These are phyloP conservation scores for Claviceps pusilla DNA, from an alignment of 2,329 filamentous ascomycete species.

Conservation along the genomic window DNA sequence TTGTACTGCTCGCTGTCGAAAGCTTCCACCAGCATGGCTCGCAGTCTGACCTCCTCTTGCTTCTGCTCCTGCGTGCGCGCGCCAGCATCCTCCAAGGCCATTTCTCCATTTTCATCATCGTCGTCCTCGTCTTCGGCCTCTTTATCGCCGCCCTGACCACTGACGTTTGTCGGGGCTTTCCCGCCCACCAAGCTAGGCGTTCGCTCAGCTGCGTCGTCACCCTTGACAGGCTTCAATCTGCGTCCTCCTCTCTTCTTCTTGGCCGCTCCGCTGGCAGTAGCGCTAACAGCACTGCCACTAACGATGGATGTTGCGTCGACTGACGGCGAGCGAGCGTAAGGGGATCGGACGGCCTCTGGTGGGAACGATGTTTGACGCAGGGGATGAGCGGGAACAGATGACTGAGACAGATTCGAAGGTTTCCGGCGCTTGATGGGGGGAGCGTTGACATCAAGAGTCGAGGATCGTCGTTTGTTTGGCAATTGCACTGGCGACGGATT, in stretches of 20 bases:
- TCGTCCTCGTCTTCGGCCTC: constrained; percentile 41
- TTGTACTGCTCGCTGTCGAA: constrained; percentile 54
- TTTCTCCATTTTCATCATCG: constrained; percentile 41
- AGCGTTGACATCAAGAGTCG: constrained; percentile 37
- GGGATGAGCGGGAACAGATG: constrained; percentile 45
- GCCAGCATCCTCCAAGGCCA: constrained; percentile 41
- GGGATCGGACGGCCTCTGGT: constrained; percentile 39
- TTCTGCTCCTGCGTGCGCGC: constrained; percentile 53
- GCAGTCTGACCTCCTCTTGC: constrained; percentile 41
- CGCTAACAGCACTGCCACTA: constrained; percentile 44
- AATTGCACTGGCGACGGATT: constrained; percentile 35
- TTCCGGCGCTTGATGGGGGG: constrained; percentile 53
- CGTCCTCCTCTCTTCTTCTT: constrained; percentile 45
- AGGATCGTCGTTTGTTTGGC: constrained; percentile 43
- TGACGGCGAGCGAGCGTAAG: constrained; percentile 49
- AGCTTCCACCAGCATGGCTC: constrained; percentile 46
- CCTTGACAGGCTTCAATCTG: constrained; percentile 43
- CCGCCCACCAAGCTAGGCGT: constrained; percentile 29
- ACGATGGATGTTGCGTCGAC: constrained; percentile 45
- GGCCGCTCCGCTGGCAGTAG: constrained; percentile 20
- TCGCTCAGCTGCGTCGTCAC: constrained; percentile 25
- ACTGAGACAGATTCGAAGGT: constrained; percentile 44
- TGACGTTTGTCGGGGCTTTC: constrained; percentile 26
- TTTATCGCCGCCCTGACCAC: constrained; percentile 30
- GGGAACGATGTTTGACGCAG: constrained; percentile 73